Conservation (phyloP, 2,329 filamentous ascomycete species). For the Grosmannia penicillata region DNA sequence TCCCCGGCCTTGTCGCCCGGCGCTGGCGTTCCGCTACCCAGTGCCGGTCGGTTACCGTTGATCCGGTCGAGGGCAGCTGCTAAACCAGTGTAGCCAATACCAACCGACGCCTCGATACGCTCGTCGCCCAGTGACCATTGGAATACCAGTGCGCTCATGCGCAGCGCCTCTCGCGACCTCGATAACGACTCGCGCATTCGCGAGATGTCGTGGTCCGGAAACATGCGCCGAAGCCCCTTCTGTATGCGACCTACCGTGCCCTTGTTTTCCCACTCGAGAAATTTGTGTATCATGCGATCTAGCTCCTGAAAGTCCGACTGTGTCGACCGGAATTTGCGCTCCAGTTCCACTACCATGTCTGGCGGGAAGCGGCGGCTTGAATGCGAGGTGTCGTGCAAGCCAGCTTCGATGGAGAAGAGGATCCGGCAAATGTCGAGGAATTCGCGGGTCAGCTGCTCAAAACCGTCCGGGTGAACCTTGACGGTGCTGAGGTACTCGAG, state of each 20-base stretch:
- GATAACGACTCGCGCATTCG: slow-evolving; percentile 42
- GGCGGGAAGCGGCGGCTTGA: slow-evolving; percentile 37
- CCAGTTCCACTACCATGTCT: slow-evolving; percentile 49
- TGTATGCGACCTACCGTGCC: slow-evolving; percentile 43
- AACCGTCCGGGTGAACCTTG: slow-evolving; percentile 37
- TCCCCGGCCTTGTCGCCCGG: neutral
- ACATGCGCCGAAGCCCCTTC: slow-evolving; percentile 48
- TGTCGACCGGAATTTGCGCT: slow-evolving; percentile 46
- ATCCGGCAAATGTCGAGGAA: slow-evolving; percentile 54
- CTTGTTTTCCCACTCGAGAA: slow-evolving; percentile 47
- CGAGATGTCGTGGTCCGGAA: slow-evolving; percentile 44
- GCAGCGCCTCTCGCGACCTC: slow-evolving; percentile 44
- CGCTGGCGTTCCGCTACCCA: slow-evolving; percentile 1
- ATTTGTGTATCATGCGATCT: slow-evolving; percentile 46
- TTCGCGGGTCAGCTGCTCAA: slow-evolving; percentile 45
- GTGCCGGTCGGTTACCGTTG: slow-evolving; percentile 17
- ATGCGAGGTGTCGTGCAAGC: slow-evolving; percentile 33
- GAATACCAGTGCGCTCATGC: slow-evolving; percentile 49
- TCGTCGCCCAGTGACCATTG: slow-evolving; percentile 48
- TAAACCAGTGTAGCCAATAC: slow-evolving; percentile 53
- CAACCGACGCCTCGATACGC: slow-evolving; percentile 43
- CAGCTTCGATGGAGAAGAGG: slow-evolving; percentile 54
- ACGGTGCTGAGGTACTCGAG: slow-evolving; percentile 46
- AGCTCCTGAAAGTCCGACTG: slow-evolving; percentile 47
- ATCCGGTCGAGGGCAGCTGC: slow-evolving; percentile 47